Evolutionary conservation across 1,284 basidiomycete genomes (phyloP).

Genomic region (Ganoderma sinense): DNA sequence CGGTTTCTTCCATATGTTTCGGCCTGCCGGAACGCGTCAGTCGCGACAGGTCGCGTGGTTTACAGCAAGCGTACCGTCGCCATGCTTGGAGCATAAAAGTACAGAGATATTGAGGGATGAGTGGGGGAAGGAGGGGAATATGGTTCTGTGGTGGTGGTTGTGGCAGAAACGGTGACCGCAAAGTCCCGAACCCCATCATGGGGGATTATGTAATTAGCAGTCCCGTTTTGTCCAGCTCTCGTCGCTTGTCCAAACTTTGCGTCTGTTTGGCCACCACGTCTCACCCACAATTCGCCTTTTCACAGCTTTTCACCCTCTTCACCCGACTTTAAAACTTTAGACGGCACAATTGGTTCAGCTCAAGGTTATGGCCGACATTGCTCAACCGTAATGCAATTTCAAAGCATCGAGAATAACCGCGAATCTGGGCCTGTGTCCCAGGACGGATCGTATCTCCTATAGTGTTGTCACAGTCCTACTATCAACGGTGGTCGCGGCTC

Average conservation of each 20-base stretch:
- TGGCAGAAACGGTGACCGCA: slow-evolving; percentile 14
- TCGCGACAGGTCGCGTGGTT: slow-evolving; percentile 14
- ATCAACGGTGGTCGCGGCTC: too few species aligned
- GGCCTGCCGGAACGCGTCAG: slow-evolving; percentile 6
- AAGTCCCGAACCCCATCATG: slow-evolving; percentile 1
- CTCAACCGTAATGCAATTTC: too few species aligned
- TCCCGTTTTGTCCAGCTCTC: slow-evolving; percentile 17
- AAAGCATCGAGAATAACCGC: too few species aligned
- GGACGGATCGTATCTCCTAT: too few species aligned
- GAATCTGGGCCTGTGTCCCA: too few species aligned
- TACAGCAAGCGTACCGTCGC: slow-evolving; percentile 14
- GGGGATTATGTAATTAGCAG: slow-evolving; percentile 8
- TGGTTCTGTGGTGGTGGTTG: slow-evolving; percentile 15
- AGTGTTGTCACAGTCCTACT: too few species aligned
- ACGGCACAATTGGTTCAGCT: neutral
- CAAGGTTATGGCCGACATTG: too few species aligned
- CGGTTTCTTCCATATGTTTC: slow-evolving; percentile 58
- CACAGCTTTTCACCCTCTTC: neutral
- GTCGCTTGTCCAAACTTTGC: slow-evolving; percentile 17
- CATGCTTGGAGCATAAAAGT: slow-evolving; percentile 30
- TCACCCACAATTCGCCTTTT: neutral
- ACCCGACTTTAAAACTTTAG: too few species aligned
- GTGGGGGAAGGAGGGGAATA: slow-evolving; percentile 12
- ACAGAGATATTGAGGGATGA: slow-evolving; percentile 21
- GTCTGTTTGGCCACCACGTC: slow-evolving; percentile 15